These are phyloP conservation scores for Sorghum bicolor DNA, from an alignment of 176 grass and related monocot species.

Conservation along the genomic window DNA sequence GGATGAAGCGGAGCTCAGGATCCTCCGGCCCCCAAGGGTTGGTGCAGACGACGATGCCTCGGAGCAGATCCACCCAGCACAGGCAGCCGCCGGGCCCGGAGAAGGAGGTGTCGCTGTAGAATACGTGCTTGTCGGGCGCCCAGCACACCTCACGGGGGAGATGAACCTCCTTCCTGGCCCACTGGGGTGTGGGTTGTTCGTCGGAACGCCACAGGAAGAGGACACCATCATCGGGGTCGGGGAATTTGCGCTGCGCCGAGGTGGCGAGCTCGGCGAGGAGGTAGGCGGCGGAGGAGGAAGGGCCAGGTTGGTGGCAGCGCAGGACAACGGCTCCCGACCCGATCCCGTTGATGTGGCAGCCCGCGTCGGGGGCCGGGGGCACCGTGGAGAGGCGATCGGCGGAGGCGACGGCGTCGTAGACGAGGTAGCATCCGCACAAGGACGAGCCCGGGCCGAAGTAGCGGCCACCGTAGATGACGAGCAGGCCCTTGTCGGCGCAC, in stretches of 20 bases:
- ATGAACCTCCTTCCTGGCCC: no score
- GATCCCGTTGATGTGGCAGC: background rate
- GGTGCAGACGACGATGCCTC: background rate
- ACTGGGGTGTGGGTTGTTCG: no score
- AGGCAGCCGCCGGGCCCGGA: background rate
- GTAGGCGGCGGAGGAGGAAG: background rate
- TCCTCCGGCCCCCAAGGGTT: background rate
- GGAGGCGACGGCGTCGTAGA: background rate
- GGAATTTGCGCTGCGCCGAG: no score
- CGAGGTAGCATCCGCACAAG: background rate
- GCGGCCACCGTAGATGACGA: background rate
- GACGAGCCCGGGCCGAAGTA: background rate
- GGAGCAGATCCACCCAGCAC: slow-evolving; percentile 22
- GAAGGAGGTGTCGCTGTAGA: background rate
- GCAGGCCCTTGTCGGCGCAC: background rate
- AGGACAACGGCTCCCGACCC: background rate
- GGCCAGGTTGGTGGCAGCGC: no score
- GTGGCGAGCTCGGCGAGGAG: no score
- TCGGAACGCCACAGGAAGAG: background rate
- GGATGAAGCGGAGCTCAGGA: background rate
- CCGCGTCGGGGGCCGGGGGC: background rate
- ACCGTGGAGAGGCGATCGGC: background rate
- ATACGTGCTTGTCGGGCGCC: no score
- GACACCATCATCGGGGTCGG: fast-evolving
- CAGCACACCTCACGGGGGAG: no score